Conservation (phyloP, 371 early-diverging fungal species). For the Apophysomyces elegans region DNA sequence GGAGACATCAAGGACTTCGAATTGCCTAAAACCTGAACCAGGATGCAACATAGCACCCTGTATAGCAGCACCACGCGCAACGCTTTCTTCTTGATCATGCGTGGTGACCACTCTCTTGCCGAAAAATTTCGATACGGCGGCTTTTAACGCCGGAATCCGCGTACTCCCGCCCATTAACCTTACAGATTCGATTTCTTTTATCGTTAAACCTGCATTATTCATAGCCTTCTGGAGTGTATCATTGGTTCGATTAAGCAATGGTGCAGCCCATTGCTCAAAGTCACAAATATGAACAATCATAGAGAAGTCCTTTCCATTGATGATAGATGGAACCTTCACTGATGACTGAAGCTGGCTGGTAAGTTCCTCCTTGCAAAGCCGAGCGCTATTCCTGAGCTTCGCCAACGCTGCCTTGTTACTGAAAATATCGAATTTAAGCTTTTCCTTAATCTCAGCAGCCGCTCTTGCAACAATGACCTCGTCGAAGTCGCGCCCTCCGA, state of each 20-base stretch:
- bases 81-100: slow-evolving; percentile 94
- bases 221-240: slow-evolving; percentile 72
- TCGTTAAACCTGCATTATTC: slow-evolving; percentile 67
- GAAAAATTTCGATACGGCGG: slow-evolving; percentile 80
- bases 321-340: slow-evolving; percentile 88
- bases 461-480: slow-evolving; percentile 82
- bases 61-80: slow-evolving; percentile 92
- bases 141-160: slow-evolving; percentile 91
- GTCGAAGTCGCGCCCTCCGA: slow-evolving; percentile 95
- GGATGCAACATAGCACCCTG: slow-evolving; percentile 95
- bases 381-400: slow-evolving; percentile 85
- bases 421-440: slow-evolving; percentile 90
- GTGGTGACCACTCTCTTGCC: slow-evolving; percentile 85
- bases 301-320: slow-evolving; percentile 81
- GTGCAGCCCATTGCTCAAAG: slow-evolving; percentile 79
- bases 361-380: slow-evolving; percentile 94
- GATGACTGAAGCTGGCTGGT: slow-evolving; percentile 87
- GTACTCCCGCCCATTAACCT: slow-evolving; percentile 92
- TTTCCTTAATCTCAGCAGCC: slow-evolving; percentile 77
- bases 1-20: slow-evolving; percentile 84
- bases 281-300: slow-evolving; percentile 77
- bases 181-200: slow-evolving; percentile 85
- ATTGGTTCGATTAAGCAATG: slow-evolving; percentile 64
- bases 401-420: slow-evolving; percentile 85
- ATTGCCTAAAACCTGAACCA: slow-evolving; percentile 93